Base-by-base conservation (phyloP, 345 rosid genomes). In the Trapa incisa region DNA sequence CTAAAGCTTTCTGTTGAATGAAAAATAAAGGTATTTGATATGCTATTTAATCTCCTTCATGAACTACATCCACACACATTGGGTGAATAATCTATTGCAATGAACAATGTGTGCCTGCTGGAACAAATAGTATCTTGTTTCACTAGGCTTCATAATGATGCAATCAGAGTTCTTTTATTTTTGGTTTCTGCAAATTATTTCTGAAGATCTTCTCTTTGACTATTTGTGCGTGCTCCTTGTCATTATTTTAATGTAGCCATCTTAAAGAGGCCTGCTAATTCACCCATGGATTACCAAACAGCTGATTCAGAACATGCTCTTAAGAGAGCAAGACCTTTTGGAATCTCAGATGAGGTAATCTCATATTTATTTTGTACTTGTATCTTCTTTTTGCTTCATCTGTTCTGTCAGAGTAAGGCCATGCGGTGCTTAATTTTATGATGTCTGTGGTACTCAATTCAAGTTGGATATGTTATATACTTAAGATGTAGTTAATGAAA, bases 251-350 rank as follows among this genome's bases (percentile, higher is more conserved):
- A 12, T 70, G 79, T 84, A 78, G 86, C 85, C 65, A 70, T 86
- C 73, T 67, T 81, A 73, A 91, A 91, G 74, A 87, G 87, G 65
- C 96, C 96, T 45, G 77, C 71, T 74, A 85, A 78, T 72, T 74
- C 87, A 29, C 73, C 83, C 63, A 78, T 88, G 85, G 92, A 86
- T 69, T 86, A 84, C 75, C 91, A 88, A 43, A 77, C 91, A 14
- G 87, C 92, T 56, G 92, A 88, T 75, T 83, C 89, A 54, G 96
- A 88, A 65, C 83, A 82, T 73, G 77, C 86, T 54, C 70, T 88
- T 86, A 88, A 88, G 82, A 84, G 96, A 39, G 83, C 71, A 85
- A 79, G 71, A 77, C 84, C 73, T 61, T 61, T 37, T 66, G 96
- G 89, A 75, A 75, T 86, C 39, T 70, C 88, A 17, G 96, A 91